These are phyloP conservation scores for Neoconidiobolus thromboides DNA, from an alignment of 371 early-diverging fungal species.

Conservation along the genomic window DNA sequence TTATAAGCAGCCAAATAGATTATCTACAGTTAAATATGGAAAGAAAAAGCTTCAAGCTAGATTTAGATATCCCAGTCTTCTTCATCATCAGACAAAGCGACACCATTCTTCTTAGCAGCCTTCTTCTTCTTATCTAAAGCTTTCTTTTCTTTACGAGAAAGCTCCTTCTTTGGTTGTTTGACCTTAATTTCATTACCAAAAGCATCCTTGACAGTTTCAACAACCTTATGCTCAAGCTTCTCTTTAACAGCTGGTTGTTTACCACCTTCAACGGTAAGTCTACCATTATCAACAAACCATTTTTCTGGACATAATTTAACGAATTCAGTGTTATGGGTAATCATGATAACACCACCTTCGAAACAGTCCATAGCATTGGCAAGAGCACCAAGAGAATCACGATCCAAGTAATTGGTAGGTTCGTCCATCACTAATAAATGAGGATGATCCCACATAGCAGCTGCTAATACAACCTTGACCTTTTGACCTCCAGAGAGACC, in stretches of 20 bases:
- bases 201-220: slow-evolving; percentile 15
- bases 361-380: slow-evolving; percentile 40
- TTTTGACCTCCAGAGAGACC: slow-evolving; percentile 85
- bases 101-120: slow-evolving; percentile 16
- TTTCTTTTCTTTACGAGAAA: slow-evolving; percentile 16
- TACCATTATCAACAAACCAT: slow-evolving; percentile 54
- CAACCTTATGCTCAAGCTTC: slow-evolving; percentile 15
- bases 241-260: slow-evolving; percentile 13
- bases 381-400: slow-evolving; percentile 53
- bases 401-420: slow-evolving; percentile 71
- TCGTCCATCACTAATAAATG: slow-evolving; percentile 80
- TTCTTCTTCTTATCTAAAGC: slow-evolving; percentile 15
- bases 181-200: slow-evolving; percentile 17
- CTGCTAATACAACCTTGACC: slow-evolving; percentile 72
- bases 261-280: slow-evolving; percentile 17
- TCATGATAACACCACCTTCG: slow-evolving; percentile 57
- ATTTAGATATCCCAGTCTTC: slow-evolving; percentile 23
- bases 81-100: slow-evolving; percentile 13
- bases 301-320: slow-evolving; percentile 47
- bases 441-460: slow-evolving; percentile 68
- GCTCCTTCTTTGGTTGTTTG: slow-evolving; percentile 10
- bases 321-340: slow-evolving; percentile 58
- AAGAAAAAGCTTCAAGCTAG: too few species aligned
- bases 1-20: too few species aligned
- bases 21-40: too few species aligned